Evolutionary conservation across 495 filamentous ascomycete species (phyloP).

Genomic region (Ascodesmis nigricans): DNA sequence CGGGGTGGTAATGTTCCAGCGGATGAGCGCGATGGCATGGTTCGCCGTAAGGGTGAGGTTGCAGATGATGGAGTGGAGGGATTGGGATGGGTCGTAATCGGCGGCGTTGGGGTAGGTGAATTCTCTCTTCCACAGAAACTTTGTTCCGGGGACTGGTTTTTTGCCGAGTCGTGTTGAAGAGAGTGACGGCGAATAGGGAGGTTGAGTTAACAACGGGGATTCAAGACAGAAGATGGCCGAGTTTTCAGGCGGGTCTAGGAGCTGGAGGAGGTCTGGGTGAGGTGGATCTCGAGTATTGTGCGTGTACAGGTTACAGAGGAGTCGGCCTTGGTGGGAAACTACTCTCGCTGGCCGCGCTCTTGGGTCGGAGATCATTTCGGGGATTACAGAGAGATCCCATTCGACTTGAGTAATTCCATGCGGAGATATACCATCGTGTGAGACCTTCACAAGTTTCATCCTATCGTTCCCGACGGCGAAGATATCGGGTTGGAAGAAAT

Average conservation of each 20-base stretch:
- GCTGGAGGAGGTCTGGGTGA: conserved; percentile 8
- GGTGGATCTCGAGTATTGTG: conserved; percentile 5
- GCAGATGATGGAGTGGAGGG: conserved; percentile 18
- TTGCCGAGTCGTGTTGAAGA: not conserved
- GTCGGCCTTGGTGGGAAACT: conserved; percentile 4
- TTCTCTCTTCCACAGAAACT: conserved; percentile 15
- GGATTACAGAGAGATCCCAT: conserved; percentile 15
- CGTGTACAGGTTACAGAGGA: conserved; percentile 20
- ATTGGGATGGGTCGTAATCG: conserved; percentile 7
- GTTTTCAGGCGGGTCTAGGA: conserved; percentile 15
- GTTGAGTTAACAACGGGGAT: no score
- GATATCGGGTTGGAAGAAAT: conserved; percentile 15
- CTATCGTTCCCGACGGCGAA: conserved; percentile 16
- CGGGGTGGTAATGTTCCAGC: conserved; percentile 16
- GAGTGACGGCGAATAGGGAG: not conserved
- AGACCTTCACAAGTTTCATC: conserved; percentile 15
- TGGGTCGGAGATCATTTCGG: conserved; percentile 13
- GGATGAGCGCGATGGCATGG: conserved; percentile 13
- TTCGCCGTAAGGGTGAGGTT: conserved; percentile 14
- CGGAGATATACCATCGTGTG: not conserved
- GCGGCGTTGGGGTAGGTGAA: conserved; percentile 12
- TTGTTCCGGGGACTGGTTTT: conserved; percentile 3
- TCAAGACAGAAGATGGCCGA: conserved; percentile 16
- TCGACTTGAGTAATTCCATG: not conserved
- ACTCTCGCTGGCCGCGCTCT: conserved; percentile 18